A percentile compares a stretch with the other conserved stretches of the same genome.
phyloP scores from a whole-genome alignment of 2,329 filamentous ascomycete genomes.

The Alternaria infectoria region DNA sequence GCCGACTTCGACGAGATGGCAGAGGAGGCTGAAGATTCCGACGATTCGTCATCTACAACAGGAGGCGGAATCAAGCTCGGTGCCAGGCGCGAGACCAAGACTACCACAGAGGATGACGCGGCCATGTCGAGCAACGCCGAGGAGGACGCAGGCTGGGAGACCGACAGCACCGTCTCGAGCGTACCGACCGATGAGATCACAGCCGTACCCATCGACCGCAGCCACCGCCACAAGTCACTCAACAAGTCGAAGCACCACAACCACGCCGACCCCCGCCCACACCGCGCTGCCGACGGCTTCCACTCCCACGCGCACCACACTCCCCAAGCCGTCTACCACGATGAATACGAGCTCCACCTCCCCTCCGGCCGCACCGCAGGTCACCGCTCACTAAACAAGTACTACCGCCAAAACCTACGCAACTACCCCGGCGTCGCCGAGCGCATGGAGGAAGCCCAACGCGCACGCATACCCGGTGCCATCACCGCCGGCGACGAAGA shows the following conservation, averaged over 20 bases:
- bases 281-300: slow-evolving; percentile 77
- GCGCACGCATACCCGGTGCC: slow-evolving; percentile 49
- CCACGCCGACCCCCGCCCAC: slow-evolving; percentile 71
- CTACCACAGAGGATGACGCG: slow-evolving; percentile 44
- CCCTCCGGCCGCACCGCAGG: slow-evolving; percentile 89
- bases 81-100: slow-evolving; percentile 60
- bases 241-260: slow-evolving; percentile 78
- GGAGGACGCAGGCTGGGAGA: slow-evolving; percentile 90
- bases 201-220: slow-evolving; percentile 76
- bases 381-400: slow-evolving; percentile 83
- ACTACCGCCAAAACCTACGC: slow-evolving; percentile 91
- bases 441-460: slow-evolving; percentile 66
- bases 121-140: slow-evolving; percentile 60
- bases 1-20: slow-evolving; percentile 63
- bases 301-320: slow-evolving; percentile 80
- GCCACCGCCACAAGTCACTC: slow-evolving; percentile 74
- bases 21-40: slow-evolving; percentile 49
- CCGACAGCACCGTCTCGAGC: slow-evolving; percentile 85
- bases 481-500: slow-evolving; percentile 61
- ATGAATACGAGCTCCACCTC: slow-evolving; percentile 92
- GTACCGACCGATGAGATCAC: slow-evolving; percentile 84
- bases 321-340: slow-evolving; percentile 80
- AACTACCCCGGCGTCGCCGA: slow-evolving; percentile 82
- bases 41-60: slow-evolving; percentile 56
- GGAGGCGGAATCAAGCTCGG: slow-evolving; percentile 72